phyloP scores from a whole-genome alignment of 1,139 yeast species.

The Candida sojae region DNA sequence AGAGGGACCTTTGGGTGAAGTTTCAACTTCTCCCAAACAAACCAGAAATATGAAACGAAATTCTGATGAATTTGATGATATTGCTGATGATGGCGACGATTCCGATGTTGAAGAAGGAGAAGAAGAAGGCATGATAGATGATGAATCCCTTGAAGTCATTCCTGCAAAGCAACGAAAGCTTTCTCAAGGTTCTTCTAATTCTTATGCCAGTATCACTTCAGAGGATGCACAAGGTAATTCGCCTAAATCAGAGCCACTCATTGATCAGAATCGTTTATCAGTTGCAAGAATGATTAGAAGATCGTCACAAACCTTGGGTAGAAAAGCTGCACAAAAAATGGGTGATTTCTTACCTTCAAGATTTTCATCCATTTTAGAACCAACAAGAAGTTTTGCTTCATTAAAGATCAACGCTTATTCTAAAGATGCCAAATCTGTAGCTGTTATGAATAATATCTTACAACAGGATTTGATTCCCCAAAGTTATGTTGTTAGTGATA shows the following conservation, averaged over 20 bases:
- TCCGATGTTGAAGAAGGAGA: slow-evolving; percentile 32
- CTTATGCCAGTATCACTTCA: slow-evolving; percentile 39
- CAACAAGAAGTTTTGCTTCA: slow-evolving; percentile 92
- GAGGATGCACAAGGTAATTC: slow-evolving; percentile 25
- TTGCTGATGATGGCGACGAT: slow-evolving; percentile 26
- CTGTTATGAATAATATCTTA: slow-evolving; percentile 53
- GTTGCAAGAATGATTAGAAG: slow-evolving; percentile 69
- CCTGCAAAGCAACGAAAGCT: slow-evolving; percentile 36
- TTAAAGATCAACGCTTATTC: slow-evolving; percentile 72
- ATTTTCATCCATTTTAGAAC: slow-evolving; percentile 84
- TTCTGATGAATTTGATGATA: slow-evolving; percentile 20
- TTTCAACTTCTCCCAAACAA: background rate
- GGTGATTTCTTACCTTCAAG: slow-evolving; percentile 86
- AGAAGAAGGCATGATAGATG: slow-evolving; percentile 28
- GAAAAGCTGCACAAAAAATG: slow-evolving; percentile 85
- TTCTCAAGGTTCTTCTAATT: slow-evolving; percentile 43
- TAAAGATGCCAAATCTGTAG: slow-evolving; percentile 65
- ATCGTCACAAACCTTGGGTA: slow-evolving; percentile 57
- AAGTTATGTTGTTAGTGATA: slow-evolving; percentile 25
- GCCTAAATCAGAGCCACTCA: slow-evolving; percentile 56
- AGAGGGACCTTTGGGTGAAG: slow-evolving; percentile 16
- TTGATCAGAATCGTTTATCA: slow-evolving; percentile 68
- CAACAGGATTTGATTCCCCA: slow-evolving; percentile 40
- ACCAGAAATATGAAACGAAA: slow-evolving; percentile 3
- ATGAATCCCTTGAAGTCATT: slow-evolving; percentile 24